Evolutionary conservation across 257 asterid genomes (phyloP), one percentile per base, ranked within the genome.

Genomic region (Voacanga thouarsii): DNA sequence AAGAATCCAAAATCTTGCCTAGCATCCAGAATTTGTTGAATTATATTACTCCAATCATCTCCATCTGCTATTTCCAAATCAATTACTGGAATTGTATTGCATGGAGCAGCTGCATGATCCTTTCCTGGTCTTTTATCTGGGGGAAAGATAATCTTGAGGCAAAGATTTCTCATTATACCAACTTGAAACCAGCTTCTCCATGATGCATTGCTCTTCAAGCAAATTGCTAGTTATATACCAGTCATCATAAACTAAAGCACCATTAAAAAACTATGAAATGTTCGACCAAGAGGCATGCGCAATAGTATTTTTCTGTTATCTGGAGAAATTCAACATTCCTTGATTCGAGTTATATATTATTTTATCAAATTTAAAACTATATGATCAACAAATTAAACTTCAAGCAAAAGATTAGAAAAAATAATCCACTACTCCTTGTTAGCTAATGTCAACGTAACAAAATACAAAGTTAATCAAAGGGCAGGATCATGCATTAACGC

Each of bases 1-100:
- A 91, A 89, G 82, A 86, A 72, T 0, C 92, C 90, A 74, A 81
- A 84, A 23, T 89, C 87, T 80, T 82, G 84, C 83, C 92, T 67
- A 70, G 96, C 92, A 79, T 83, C 33, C 18, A 84, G 75, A 49
- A 87, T 78, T 30, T 82, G 73, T 21, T 82, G 84, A 75, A 85
- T 39, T 30, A 79, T 68, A 0, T 78, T 60, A 7, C 43, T 56
- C 64, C 74, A 11, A 53, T 80, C 76, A 77, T 51, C 24, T 56
- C 69, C 80, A 23, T 60, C 39, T 41, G 63, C 50, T 23, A 1
- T 82, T 41, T 39, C n/a, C 81, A 55, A 77, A 76, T 80, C 84
- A 72, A 80, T 77, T 23, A 80, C 74, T 49, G 84, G 86, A 71
- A 51, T 80, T 68, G 57, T 23, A 41, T 78, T n/a, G 68, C 77